Evolutionary conservation across 192 early-diverging fungal species (phyloP), one percentile per base, ranked within the genome.

Genomic region (Cetraspora pellucida): DNA sequence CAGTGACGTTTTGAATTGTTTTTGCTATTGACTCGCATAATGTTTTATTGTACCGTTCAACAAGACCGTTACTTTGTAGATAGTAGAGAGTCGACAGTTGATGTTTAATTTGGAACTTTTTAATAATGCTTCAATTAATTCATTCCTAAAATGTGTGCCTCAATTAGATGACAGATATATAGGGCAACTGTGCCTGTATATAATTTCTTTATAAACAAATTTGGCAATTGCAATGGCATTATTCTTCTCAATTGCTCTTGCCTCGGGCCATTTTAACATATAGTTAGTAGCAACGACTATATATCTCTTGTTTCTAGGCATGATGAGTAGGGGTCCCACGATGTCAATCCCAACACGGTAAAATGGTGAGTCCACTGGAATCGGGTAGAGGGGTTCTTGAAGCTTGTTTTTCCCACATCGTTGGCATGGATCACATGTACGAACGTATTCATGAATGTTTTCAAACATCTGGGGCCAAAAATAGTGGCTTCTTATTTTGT

Each of bases 171-270:
- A 28, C 2, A 81, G 72, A 49, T 75, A 64, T 23, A 50, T 50
- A n/a, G 80, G 80, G 19, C 76, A 81, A n/a, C 80, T 76, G 74
- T 74, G 77, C n/a, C 66, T 49, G 31, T 71, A 60, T 13, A 77
- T 59, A 60, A 79, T 64, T 57, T 68, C n/a, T n/a, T n/a, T n/a
- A n/a, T n/a, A n/a, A n/a, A n/a, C n/a, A n/a, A n/a, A n/a, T n/a
- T n/a, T n/a, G 0, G 74, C 74, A 46, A 75, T 58, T 0, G 63
- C 43, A 30, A 70, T 72, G n/a, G 52, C 78, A 52, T 75, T 72
- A 0, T 78, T 75, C 14, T 63, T 63, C 7, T 43, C 55, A 10
- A 82, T 1, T 23, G 81, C 78, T 6, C 65, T 21, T 25, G 73
- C 72, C 21, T 79, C 67, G 1, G 78, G 81, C 81, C 78, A 82